Base-by-base conservation (phyloP, 345 rosid species). In the Brassica carinata region DNA sequence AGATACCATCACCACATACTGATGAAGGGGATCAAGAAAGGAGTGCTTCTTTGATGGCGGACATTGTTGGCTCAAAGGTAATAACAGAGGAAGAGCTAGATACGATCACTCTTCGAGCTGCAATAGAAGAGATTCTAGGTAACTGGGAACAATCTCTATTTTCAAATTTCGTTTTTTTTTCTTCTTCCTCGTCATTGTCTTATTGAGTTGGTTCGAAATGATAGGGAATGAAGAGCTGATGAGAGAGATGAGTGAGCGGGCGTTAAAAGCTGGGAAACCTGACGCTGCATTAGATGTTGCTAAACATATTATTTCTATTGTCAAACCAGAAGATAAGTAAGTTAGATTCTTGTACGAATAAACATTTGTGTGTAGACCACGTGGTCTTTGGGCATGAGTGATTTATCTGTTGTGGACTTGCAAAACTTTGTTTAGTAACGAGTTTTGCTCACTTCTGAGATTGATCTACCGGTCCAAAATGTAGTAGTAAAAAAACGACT, bases 51-150 rank as follows among this genome's bases (percentile, higher is more conserved):
- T 81, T 94, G 53, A 83, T 91, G 98, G 95, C 97, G 33, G 94
- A 91, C 38, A 77, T 85, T 62, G 95, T 91, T 2, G 97, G 97
- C 33, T 84, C 95, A 36, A 87, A 85, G 86, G 76, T 89, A 30
- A 88, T 94, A 81, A 89, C 87, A n/a, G 97, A 91, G 84, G 98
- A 94, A 74, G 97, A 94, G 77, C 90, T 94, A 51, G 98, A 94
- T 84, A 87, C 95, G 19, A 89, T 87, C 61, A 90, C 95, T 34
- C 90, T 93, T 67, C 76, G 85, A 76, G 73, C 76, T 29, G 86
- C 91, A 57, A 88, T 94, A 77, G 90, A 89, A 73, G 92, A 90
- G 81, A 84, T 90, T 36, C 72, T 94, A 84, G 97, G 98, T 90
- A 86, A 29, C 27, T n/a, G 3, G 64, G 61, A 34, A 59, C 17